A percentile compares a stretch with the other conserved stretches of the same genome.
Evolutionary conservation across 352 stramenopile species (phyloP).

Genomic region (Globisporangium cystogenes): DNA sequence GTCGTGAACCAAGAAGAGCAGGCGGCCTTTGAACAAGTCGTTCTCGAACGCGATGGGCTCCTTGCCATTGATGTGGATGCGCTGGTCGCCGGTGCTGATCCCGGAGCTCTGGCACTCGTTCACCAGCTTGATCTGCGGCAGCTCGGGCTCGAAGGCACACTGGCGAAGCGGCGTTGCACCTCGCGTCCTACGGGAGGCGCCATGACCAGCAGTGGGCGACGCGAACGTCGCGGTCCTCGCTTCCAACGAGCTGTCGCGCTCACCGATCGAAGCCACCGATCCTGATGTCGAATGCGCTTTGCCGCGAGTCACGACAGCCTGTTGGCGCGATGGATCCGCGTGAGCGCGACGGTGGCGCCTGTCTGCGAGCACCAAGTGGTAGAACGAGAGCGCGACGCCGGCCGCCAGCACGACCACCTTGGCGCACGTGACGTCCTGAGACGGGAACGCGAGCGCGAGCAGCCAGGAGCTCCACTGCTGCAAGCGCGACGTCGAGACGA

Average conservation of each 20-base stretch:
- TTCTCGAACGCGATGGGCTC: constrained; percentile 43
- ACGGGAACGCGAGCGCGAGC: constrained; percentile 36
- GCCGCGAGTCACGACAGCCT: not conserved
- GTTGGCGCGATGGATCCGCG: not conserved
- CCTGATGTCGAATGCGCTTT: not conserved
- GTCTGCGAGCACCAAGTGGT: constrained; percentile 20
- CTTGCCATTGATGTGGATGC: constrained; percentile 19
- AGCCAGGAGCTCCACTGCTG: constrained; percentile 21
- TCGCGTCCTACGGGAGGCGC: not conserved
- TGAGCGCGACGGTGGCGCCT: not conserved
- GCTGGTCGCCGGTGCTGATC: constrained; percentile 3
- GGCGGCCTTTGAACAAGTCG: constrained; percentile 30
- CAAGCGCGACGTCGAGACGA: not conserved
- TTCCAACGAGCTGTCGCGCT: not conserved
- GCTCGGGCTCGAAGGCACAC: constrained; percentile 7
- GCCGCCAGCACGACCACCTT: constrained; percentile 33
- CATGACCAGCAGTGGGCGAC: not conserved
- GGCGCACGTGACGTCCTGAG: constrained; percentile 31
- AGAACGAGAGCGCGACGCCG: constrained; percentile 31
- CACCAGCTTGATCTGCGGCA: constrained; percentile 26
- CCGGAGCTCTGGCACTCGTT: constrained; percentile 19
- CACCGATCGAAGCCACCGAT: not conserved
- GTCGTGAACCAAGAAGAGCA: constrained; percentile 33
- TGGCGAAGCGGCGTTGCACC: constrained; percentile 2
- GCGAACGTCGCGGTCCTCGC: not conserved